phyloP scores from a whole-genome alignment of 768 basidiomycete genomes.

The Boletus rufocinnamomeus region DNA sequence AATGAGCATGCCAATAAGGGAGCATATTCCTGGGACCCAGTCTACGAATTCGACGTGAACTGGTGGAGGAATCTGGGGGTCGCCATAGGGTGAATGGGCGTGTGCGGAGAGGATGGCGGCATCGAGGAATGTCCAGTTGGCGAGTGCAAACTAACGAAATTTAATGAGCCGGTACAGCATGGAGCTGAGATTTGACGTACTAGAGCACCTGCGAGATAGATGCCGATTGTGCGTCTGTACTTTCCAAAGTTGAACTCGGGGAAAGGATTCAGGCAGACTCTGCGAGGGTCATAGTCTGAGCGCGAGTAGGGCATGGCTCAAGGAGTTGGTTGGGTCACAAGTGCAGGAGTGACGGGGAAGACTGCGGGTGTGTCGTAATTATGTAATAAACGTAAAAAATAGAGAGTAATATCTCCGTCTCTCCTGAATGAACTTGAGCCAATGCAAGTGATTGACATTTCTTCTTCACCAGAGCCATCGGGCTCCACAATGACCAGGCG shows the following conservation, averaged over 20 bases:
- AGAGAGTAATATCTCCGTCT: not conserved
- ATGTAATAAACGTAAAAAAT: slow-evolving; percentile 17
- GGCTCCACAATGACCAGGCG: slow-evolving; percentile 10
- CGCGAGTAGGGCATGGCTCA: slow-evolving; percentile 54
- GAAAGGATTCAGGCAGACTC: slow-evolving; percentile 87
- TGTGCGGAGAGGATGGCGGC: slow-evolving; percentile 90
- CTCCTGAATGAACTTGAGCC: not conserved
- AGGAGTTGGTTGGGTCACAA: not conserved
- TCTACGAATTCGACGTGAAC: slow-evolving; percentile 91
- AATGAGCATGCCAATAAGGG: slow-evolving; percentile 87
- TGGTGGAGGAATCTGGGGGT: slow-evolving; percentile 66
- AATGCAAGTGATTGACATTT: slow-evolving; percentile 30
- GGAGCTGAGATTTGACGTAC: slow-evolving; percentile 52
- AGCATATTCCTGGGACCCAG: slow-evolving; percentile 97
- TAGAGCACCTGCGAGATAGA: slow-evolving; percentile 89
- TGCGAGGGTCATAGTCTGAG: slow-evolving; percentile 79
- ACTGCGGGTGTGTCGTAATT: slow-evolving; percentile 13
- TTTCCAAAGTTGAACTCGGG: slow-evolving; percentile 74
- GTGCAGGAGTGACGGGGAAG: not conserved
- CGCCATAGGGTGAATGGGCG: slow-evolving; percentile 71
- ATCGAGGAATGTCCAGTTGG: slow-evolving; percentile 94
- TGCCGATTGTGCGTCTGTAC: slow-evolving; percentile 79
- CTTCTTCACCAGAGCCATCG: slow-evolving; percentile 30
- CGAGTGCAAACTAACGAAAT: slow-evolving; percentile 76
- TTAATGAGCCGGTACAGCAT: not conserved